phyloP scores from a whole-genome alignment of 805 yeast genomes.

The Ascoidea tarda region DNA sequence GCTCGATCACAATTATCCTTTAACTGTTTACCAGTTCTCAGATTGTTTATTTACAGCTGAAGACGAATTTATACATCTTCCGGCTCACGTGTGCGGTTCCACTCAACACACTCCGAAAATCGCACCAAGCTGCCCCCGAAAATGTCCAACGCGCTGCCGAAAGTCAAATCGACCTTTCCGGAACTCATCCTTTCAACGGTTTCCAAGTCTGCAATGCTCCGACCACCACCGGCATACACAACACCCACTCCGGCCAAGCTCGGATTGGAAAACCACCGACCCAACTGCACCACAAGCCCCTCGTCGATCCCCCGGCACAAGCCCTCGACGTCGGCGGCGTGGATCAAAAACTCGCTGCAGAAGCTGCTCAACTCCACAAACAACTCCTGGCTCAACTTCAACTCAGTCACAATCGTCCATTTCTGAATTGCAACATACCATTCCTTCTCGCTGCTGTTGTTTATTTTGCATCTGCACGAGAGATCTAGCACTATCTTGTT shows the following conservation, averaged over 20 bases:
- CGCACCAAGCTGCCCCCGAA: constrained; percentile 82
- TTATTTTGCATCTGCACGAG: constrained; percentile 49
- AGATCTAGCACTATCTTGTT: constrained; percentile 70
- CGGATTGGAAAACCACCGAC: constrained; percentile 48
- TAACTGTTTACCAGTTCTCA: neutral
- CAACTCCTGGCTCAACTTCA: constrained; percentile 37
- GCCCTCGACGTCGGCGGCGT: constrained; percentile 99
- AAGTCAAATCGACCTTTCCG: constrained; percentile 85
- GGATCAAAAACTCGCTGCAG: constrained; percentile 81
- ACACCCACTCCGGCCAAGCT: constrained; percentile 33
- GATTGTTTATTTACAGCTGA: neutral
- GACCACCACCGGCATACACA: constrained; percentile 97
- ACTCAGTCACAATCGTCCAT: constrained; percentile 84
- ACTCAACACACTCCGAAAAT: constrained; percentile 58
- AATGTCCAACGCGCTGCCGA: constrained; percentile 85
- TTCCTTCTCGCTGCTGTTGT: constrained; percentile 15
- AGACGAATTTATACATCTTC: too few species aligned
- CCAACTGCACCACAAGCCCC: constrained; percentile 52
- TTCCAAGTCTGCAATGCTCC: constrained; percentile 49
- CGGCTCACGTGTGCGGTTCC: constrained; percentile 38
- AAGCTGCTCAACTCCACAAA: constrained; percentile 40
- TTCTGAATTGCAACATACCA: constrained; percentile 98
- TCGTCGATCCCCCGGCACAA: constrained; percentile 87
- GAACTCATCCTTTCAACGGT: constrained; percentile 52
- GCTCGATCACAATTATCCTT: too few species aligned